Evolutionary conservation across 2,329 filamentous ascomycete genomes (phyloP).

Genomic region (Fusarium drepaniforme): DNA sequence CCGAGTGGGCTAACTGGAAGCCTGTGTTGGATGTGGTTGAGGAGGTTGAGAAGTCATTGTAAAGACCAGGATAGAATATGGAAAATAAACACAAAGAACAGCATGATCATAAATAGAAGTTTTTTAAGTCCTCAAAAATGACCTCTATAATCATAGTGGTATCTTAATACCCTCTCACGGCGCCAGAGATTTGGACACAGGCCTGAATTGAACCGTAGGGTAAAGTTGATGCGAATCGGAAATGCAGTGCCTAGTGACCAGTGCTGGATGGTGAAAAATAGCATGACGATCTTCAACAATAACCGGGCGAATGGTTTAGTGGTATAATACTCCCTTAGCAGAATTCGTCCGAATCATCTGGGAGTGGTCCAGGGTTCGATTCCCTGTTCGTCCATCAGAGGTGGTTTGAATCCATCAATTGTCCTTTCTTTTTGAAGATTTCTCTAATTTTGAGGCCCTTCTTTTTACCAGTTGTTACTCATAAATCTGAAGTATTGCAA

Average conservation of each 20-base stretch:
- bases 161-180: not conserved
- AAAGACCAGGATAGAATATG: not conserved
- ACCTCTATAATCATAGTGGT: not conserved
- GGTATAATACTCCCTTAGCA: too few species aligned
- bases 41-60: slow-evolving; percentile 54
- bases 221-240: not conserved
- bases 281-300: rapidly evolving
- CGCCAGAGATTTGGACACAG: not conserved
- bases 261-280: not conserved
- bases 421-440: not conserved
- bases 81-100: not conserved
- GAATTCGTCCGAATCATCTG: too few species aligned
- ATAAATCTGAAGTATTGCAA: not conserved
- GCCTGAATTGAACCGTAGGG: not conserved
- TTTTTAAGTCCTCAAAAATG: not conserved
- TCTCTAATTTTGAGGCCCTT: not conserved
- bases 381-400: too few species aligned
- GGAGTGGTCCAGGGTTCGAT: too few species aligned
- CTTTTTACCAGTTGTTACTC: not conserved
- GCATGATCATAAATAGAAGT: not conserved
- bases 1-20: slow-evolving; percentile 66
- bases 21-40: slow-evolving; percentile 57
- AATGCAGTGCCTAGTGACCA: not conserved
- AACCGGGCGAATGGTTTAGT: too few species aligned
- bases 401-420: too few species aligned